These are phyloP conservation scores for Pontederia crassipes DNA, from an alignment of 176 grass and related monocot species.

Conservation along the genomic window DNA sequence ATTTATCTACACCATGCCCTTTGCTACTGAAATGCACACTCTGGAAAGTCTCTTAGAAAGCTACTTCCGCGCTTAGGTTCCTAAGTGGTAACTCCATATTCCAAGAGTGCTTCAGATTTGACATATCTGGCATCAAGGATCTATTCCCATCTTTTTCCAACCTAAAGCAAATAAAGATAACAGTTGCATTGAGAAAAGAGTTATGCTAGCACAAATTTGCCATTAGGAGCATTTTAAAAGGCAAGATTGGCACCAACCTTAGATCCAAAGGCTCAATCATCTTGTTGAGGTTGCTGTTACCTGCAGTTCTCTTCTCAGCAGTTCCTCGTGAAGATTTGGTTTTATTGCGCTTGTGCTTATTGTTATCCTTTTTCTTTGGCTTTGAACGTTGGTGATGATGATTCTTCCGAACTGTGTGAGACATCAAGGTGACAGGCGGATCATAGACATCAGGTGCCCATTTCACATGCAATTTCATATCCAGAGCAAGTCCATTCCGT, in stretches of 20 bases:
- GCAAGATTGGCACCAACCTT: conserved; percentile 16
- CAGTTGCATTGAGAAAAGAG: neutral
- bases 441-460: conserved; percentile 69
- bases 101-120: conserved; percentile 23
- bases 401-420: conserved; percentile 37
- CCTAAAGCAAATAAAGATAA: conserved; percentile 8
- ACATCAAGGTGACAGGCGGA: conserved; percentile 47
- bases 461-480: conserved; percentile 30
- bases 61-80: conserved; percentile 56
- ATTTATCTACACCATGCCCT: conserved; percentile 6
- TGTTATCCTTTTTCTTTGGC: conserved; percentile 37
- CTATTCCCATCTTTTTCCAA: neutral
- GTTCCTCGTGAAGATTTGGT: conserved; percentile 16
- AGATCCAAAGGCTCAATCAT: conserved; percentile 12
- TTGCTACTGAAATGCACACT: conserved; percentile 44
- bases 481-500: conserved; percentile 28
- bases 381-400: conserved; percentile 30
- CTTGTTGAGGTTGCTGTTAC: conserved; percentile 14
- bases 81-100: conserved; percentile 35
- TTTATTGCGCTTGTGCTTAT: conserved; percentile 47
- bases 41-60: conserved; percentile 40
- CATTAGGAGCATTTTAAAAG: neutral
- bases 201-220: neutral
- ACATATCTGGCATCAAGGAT: neutral
- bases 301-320: conserved; percentile 25